Conservation (phyloP, 345 rosid genomes). For the Acer yangbiense region DNA sequence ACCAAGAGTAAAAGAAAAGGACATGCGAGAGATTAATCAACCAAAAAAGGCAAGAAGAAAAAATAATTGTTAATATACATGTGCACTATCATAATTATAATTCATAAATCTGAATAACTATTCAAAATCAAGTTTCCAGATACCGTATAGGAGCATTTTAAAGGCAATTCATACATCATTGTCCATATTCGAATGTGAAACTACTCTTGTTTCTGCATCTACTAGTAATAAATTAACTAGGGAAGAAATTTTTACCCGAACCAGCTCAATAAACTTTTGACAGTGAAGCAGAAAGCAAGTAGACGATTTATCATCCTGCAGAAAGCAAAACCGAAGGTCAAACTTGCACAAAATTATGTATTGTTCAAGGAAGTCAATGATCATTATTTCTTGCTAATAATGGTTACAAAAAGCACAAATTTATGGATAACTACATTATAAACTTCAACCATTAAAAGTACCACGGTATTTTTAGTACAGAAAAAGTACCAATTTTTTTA, state of each 20-base stretch:
- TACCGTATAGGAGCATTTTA: not conserved
- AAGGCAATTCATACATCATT: not conserved
- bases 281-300: constrained; percentile 86
- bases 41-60: not conserved
- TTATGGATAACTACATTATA: not conserved
- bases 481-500: not conserved
- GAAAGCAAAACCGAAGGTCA: constrained; percentile 25
- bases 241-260: constrained; percentile 63
- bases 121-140: not conserved
- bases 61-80: not conserved
- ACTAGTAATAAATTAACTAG: not conserved
- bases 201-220: not conserved
- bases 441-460: not conserved
- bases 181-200: not conserved
- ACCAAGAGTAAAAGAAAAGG: not conserved
- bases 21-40: not conserved
- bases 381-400: not conserved
- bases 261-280: constrained; percentile 87
- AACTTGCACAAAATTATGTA: not conserved
- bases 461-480: not conserved
- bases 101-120: not conserved
- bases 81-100: not conserved
- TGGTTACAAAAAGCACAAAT: not conserved
- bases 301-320: constrained; percentile 89
- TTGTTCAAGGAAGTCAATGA: not conserved